These are phyloP conservation scores for Coniochaeta sp. DNA, from an alignment of 2,329 filamentous ascomycete genomes.

Conservation along the genomic window DNA sequence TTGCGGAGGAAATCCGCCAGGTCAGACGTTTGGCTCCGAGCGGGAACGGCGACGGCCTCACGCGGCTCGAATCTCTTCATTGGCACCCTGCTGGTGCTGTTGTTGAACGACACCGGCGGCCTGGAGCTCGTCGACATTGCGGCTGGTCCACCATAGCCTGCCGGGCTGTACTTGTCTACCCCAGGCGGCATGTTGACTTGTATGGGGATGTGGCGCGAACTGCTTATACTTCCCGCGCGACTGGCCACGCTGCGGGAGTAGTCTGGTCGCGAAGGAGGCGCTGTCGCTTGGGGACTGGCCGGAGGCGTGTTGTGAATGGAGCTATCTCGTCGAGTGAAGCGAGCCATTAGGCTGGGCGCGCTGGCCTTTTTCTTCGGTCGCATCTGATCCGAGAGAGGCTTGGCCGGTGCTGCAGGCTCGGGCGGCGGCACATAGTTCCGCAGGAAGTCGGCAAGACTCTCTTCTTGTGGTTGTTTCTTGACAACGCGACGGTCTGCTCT, in stretches of 20 bases:
- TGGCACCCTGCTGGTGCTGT: conserved; percentile 30
- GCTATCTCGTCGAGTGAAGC: conserved; percentile 40
- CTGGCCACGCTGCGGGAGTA: not conserved
- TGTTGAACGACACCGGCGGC: conserved; percentile 1
- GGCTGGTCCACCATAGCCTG: conserved; percentile 9
- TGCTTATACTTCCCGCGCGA: conserved; percentile 14
- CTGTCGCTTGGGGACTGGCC: conserved; percentile 18
- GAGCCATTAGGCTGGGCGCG: conserved; percentile 53
- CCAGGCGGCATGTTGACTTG: conserved; percentile 41
- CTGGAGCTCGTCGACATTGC: conserved; percentile 6
- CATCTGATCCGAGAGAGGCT: conserved; percentile 23
- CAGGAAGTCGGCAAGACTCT: conserved; percentile 69
- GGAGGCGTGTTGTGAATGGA: conserved; percentile 20
- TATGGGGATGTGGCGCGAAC: conserved; percentile 43
- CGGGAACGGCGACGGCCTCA: conserved; percentile 34
- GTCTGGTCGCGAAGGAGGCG: conserved; percentile 24
- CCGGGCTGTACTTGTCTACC: conserved; percentile 31
- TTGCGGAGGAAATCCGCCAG: conserved; percentile 67
- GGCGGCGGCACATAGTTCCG: conserved; percentile 61
- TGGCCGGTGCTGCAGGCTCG: conserved; percentile 28
- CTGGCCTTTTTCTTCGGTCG: conserved; percentile 58
- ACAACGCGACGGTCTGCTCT: conserved; percentile 25
- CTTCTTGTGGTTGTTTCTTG: conserved; percentile 41
- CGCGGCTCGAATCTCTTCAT: conserved; percentile 55
- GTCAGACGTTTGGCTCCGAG: conserved; percentile 49